Percentiles rank a stretch among this genome's conserved stretches.
Evolutionary conservation across 164 flowering plant species (phyloP).

Genomic region (Akebia trifoliata): DNA sequence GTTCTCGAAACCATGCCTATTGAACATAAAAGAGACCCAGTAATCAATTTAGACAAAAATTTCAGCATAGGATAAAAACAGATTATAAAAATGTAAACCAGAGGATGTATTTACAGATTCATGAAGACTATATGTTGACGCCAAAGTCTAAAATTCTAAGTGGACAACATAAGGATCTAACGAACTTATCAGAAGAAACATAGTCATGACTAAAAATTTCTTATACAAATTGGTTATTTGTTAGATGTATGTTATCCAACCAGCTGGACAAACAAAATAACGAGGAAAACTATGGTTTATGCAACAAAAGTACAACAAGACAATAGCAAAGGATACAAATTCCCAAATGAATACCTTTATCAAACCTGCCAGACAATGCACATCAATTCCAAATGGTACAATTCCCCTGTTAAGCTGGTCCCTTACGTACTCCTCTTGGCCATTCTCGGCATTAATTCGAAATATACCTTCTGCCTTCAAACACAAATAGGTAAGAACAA

Average conservation of each 20-base stretch:
- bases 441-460: slow-evolving; percentile 33
- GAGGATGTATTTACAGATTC: too few relatives aligned
- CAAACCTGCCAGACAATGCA: slow-evolving; percentile 36
- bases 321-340: neutral
- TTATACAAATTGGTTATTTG: too few relatives aligned
- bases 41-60: neutral
- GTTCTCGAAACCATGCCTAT: slow-evolving; percentile 98
- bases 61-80: too few relatives aligned
- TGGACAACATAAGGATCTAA: too few relatives aligned
- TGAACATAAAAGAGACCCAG: neutral
- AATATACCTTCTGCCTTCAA: slow-evolving; percentile 38
- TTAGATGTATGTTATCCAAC: too few relatives aligned
- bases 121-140: too few relatives aligned
- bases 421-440: slow-evolving; percentile 32
- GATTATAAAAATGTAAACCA: too few relatives aligned
- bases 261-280: too few relatives aligned
- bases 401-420: slow-evolving; percentile 30
- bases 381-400: slow-evolving; percentile 28
- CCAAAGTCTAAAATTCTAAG: too few relatives aligned
- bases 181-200: too few relatives aligned
- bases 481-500: neutral
- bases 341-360: slow-evolving; percentile 25
- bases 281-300: neutral
- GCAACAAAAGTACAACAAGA: neutral
- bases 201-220: too few relatives aligned